Conservation (phyloP, 2,329 filamentous ascomycete species). For the Microsporum canis region DNA sequence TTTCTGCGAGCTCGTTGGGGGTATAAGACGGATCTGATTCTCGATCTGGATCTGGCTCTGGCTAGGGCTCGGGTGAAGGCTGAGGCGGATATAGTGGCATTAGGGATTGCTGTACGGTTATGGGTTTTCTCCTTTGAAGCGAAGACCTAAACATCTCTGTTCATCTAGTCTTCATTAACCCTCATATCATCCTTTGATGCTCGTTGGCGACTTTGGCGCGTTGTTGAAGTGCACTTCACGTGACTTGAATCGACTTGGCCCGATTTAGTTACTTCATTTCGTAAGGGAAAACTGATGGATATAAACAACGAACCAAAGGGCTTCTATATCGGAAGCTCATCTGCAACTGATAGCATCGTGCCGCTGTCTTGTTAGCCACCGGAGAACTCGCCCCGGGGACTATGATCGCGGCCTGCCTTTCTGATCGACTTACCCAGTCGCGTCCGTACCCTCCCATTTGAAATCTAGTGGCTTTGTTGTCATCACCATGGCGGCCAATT, state of each 20-base stretch:
- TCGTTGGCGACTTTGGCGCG: background rate
- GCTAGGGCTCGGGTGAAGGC: too few species aligned
- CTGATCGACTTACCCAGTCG: conserved; percentile 23
- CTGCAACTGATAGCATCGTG: background rate
- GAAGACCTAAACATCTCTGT: too few species aligned
- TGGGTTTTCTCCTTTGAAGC: too few species aligned
- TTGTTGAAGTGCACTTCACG: background rate
- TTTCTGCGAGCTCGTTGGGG: background rate
- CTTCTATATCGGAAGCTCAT: background rate
- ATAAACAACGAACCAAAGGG: background rate
- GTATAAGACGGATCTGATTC: background rate
- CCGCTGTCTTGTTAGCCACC: background rate
- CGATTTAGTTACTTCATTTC: background rate
- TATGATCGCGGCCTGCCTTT: conserved; percentile 28
- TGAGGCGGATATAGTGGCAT: too few species aligned
- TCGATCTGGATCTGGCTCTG: too few species aligned
- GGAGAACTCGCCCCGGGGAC: conserved; percentile 14
- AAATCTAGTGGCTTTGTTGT: background rate
- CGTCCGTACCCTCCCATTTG: conserved; percentile 5
- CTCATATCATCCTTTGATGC: background rate
- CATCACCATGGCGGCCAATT: conserved; percentile 25
- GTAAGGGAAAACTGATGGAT: background rate
- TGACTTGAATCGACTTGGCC: background rate
- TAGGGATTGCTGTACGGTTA: too few species aligned
- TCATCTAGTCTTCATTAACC: too few species aligned